A percentile compares a stretch with the other conserved stretches of the same genome.
phyloP scores from a whole-genome alignment of 2,329 filamentous ascomycete species.

The Monosporascus sp. region DNA sequence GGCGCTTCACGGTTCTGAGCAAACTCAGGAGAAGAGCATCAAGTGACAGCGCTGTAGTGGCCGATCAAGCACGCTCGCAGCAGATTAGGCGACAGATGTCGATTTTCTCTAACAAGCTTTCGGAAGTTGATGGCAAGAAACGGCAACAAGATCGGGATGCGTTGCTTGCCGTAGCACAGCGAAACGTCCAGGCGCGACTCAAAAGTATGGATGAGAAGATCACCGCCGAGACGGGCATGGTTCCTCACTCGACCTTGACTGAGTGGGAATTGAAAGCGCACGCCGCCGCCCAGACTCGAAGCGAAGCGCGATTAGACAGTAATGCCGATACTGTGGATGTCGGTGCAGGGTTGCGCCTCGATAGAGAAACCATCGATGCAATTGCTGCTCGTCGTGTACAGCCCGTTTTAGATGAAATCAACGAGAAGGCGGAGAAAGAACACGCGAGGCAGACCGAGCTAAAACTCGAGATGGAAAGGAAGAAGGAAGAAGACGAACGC shows the following conservation, averaged over 20 bases:
- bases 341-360: conserved; percentile 76
- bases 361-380: conserved; percentile 70
- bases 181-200: conserved; percentile 76
- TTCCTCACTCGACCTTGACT: conserved; percentile 61
- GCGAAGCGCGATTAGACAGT: conserved; percentile 53
- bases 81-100: conserved; percentile 77
- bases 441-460: conserved; percentile 60
- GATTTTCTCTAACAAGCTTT: conserved; percentile 62
- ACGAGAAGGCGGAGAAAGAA: conserved; percentile 69
- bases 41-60: conserved; percentile 58
- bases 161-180: conserved; percentile 72
- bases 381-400: conserved; percentile 74
- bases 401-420: conserved; percentile 80
- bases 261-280: conserved; percentile 78
- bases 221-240: conserved; percentile 69
- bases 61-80: conserved; percentile 64
- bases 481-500: conserved; percentile 51
- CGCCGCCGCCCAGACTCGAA: conserved; percentile 61
- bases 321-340: conserved; percentile 58
- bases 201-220: conserved; percentile 78
- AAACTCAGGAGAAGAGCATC: conserved; percentile 59
- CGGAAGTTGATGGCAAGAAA: conserved; percentile 67
- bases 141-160: conserved; percentile 68
- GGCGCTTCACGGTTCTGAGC: conserved; percentile 45
- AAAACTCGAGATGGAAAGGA: conserved; percentile 59